Conservation (phyloP, 345 rosid species). For the Rhodomyrtus tomentosa region DNA sequence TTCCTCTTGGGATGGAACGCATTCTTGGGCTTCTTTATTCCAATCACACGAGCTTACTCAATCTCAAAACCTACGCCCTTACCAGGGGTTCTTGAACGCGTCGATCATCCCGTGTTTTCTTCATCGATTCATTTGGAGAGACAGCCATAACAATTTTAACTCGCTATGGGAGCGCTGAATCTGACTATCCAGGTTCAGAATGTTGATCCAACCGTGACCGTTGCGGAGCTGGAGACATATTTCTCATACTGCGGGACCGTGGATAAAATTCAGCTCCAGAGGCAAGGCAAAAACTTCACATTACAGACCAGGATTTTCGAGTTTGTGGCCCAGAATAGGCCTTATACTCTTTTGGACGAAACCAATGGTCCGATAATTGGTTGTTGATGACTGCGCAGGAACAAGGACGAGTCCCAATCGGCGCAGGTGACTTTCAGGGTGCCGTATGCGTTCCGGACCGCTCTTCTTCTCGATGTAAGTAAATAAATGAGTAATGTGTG, state of each 20-base stretch:
- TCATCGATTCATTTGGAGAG: background rate
- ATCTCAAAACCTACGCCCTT: background rate
- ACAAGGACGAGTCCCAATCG: constrained; percentile 3
- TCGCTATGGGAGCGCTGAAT: constrained; percentile 1
- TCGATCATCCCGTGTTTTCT: background rate
- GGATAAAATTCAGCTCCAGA: constrained; percentile 14
- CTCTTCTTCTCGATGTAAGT: constrained; percentile 28
- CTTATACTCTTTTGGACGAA: background rate
- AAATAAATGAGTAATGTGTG: background rate
- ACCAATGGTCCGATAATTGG: background rate
- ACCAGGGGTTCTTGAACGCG: background rate
- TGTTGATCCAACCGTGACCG: constrained; percentile 13
- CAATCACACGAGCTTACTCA: background rate
- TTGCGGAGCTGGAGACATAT: constrained; percentile 9
- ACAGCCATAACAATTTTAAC: background rate
- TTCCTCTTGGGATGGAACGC: background rate
- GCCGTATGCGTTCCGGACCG: constrained; percentile 23
- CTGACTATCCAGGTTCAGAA: constrained; percentile 21
- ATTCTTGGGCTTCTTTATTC: background rate
- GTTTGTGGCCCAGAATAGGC: background rate
- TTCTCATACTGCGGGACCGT: constrained; percentile 38
- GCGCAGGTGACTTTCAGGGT: constrained; percentile 21
- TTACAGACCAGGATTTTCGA: background rate
- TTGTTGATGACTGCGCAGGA: background rate
- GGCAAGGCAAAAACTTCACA: background rate